Base-by-base conservation (phyloP, 2,329 filamentous ascomycete species). In the Alternaria sp. region DNA sequence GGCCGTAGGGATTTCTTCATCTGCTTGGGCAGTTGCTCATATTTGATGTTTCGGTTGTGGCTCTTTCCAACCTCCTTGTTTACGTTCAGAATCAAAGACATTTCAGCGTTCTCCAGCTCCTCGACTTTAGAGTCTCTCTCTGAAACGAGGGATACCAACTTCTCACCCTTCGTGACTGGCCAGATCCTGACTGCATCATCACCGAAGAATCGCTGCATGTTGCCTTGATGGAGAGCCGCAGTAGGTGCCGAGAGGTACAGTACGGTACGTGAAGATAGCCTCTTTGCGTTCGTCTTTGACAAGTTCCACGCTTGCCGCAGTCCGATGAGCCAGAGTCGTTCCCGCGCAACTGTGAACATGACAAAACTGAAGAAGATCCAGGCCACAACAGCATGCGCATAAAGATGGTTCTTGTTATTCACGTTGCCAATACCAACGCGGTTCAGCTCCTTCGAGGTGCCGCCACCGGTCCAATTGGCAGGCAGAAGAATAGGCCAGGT, bases 401-500 rank as follows among this genome's bases (percentile, higher is more conserved):
- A 97, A 2, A 76, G 87, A 67, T 85, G 85, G 56, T 85, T 84
- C 53, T 86, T 77, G n/a, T 83, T 65, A n/a, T 80, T 78, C 59
- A 97, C 82, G 72, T 97, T 97, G 65, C 89, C 84, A 71, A 96
- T 91, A 10, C 88, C 89, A 64, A 99, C 82, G 3, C 91, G 80
- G 71, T 97, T 88, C 40, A 99, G 84, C 78, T 97, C 85, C 10
- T 68, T 57, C 50, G 86, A 80, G 1, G 80, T 81, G 14, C 82
- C 88, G 23, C 89, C 88, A 28, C 94, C 95, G 1, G 93, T 97
- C 33, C 87, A 88, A 76, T 98, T 96, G 76, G 98, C 81, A 0
- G 95, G 93, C 87, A 90, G 92, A 23, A 98, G 82, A 37, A 97
- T 83, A 0, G 95, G 94, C 88, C 91, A 97, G 17, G 92, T 93